These are phyloP conservation scores for Vaccinium darrowii DNA, from an alignment of 148 eudicot species.

Conservation along the genomic window DNA sequence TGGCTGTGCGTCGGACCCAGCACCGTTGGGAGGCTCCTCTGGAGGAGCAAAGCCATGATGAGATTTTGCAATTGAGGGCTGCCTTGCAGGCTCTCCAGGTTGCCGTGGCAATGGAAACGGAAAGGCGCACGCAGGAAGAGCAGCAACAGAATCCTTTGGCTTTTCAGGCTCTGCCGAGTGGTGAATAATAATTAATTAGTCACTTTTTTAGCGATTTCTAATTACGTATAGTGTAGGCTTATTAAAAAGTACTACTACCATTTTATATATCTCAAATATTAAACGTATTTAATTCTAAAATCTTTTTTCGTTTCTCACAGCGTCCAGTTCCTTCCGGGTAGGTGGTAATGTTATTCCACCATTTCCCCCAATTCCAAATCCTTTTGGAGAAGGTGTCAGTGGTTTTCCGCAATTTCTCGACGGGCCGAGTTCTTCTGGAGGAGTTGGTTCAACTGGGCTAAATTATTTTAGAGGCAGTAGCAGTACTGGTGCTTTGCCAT, in stretches of 20 bases:
- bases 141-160: neutral
- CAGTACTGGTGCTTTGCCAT: neutral
- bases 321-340: too few relatives aligned
- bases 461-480: neutral
- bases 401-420: neutral
- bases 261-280: too few relatives aligned
- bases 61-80: slow-evolving; percentile 24
- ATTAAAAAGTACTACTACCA: too few relatives aligned
- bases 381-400: neutral
- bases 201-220: neutral
- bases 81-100: slow-evolving; percentile 29
- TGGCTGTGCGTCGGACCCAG: neutral
- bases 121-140: neutral
- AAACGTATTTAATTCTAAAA: too few relatives aligned
- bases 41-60: neutral
- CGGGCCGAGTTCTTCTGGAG: neutral
- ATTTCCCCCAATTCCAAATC: too few relatives aligned
- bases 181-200: neutral
- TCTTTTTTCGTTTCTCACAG: too few relatives aligned
- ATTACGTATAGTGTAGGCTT: neutral
- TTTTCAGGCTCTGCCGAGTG: neutral
- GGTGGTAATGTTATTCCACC: too few relatives aligned
- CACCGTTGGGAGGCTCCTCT: slow-evolving; percentile 30
- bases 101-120: neutral
- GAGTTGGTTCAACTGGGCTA: neutral